A percentile compares a stretch with the other conserved stretches of the same genome.
These are phyloP conservation scores for Plectosphaerella sp. DNA, from an alignment of 2,329 filamentous ascomycete species.

Conservation along the genomic window DNA sequence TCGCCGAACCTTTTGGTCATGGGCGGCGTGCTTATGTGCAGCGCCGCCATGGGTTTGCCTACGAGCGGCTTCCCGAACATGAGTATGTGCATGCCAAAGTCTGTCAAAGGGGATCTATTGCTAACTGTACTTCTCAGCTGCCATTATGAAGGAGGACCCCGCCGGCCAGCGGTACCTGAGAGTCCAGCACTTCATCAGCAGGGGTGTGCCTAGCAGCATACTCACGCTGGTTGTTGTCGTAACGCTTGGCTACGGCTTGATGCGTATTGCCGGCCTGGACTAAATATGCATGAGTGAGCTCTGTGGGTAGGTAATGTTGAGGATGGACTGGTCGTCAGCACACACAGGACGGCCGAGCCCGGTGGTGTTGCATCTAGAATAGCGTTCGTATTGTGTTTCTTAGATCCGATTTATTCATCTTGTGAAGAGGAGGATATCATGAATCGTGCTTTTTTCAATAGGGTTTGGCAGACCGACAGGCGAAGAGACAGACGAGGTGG, in stretches of 20 bases:
- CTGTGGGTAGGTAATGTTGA: not conserved
- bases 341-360: no score
- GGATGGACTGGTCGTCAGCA: not conserved
- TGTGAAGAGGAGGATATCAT: no score
- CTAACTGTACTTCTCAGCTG: slow-evolving; percentile 49
- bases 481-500: no score
- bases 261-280: slow-evolving; percentile 67
- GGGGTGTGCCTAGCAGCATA: slow-evolving; percentile 85
- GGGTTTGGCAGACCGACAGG: no score
- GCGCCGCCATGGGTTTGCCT: slow-evolving; percentile 93
- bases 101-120: not conserved
- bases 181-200: slow-evolving; percentile 90
- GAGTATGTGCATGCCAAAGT: slow-evolving; percentile 63
- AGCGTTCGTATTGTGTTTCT: no score
- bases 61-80: slow-evolving; percentile 98
- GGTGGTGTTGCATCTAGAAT: no score
- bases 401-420: no score
- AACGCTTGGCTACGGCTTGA: slow-evolving; percentile 85
- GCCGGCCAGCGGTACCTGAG: slow-evolving; percentile 88
- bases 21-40: slow-evolving; percentile 93
- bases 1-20: slow-evolving; percentile 95
- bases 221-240: slow-evolving; percentile 78
- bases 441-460: no score
- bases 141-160: slow-evolving; percentile 98
- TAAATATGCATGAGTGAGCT: slow-evolving; percentile 16